A percentile compares a stretch with the other conserved stretches of the same genome.
phyloP scores from a whole-genome alignment of 2,329 filamentous ascomycete genomes.

The Cercospora janseana region DNA sequence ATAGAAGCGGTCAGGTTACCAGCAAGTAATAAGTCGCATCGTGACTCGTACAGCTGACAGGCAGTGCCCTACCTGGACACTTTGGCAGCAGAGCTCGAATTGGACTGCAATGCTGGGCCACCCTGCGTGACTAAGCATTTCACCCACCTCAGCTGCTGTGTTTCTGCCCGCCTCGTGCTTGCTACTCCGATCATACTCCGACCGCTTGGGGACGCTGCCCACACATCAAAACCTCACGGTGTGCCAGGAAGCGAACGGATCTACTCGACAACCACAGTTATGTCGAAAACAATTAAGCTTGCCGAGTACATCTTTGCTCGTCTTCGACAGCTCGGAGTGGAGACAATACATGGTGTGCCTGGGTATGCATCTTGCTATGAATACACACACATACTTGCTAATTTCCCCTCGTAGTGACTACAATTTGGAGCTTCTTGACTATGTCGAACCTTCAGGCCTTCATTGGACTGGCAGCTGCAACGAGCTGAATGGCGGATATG shows the following conservation, averaged over 20 bases:
- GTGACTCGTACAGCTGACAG: no score
- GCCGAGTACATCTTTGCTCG: constrained; percentile 22
- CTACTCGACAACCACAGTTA: not conserved
- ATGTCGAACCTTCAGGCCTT: constrained; percentile 54
- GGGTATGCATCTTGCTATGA: constrained; percentile 29
- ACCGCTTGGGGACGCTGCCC: not conserved
- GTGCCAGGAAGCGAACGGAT: not conserved
- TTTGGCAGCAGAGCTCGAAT: no score
- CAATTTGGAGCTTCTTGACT: constrained; percentile 54
- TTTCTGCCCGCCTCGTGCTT: not conserved
- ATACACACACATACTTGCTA: not conserved
- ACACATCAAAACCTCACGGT: not conserved
- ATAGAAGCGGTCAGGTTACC: no score
- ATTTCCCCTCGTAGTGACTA: constrained; percentile 41
- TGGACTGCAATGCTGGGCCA: not conserved
- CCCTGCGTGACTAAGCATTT: not conserved
- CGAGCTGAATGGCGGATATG: constrained; percentile 19
- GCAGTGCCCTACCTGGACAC: no score
- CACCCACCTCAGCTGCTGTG: not conserved
- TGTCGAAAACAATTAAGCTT: constrained; percentile 15
- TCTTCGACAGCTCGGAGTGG: constrained; percentile 17
- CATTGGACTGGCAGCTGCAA: constrained; percentile 51
- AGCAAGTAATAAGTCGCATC: no score
- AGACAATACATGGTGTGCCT: constrained; percentile 31
- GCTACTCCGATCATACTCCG: constrained; percentile 4